Evolutionary conservation across 306 rosid genomes (phyloP).

Genomic region (Astragalus membranaceus): DNA sequence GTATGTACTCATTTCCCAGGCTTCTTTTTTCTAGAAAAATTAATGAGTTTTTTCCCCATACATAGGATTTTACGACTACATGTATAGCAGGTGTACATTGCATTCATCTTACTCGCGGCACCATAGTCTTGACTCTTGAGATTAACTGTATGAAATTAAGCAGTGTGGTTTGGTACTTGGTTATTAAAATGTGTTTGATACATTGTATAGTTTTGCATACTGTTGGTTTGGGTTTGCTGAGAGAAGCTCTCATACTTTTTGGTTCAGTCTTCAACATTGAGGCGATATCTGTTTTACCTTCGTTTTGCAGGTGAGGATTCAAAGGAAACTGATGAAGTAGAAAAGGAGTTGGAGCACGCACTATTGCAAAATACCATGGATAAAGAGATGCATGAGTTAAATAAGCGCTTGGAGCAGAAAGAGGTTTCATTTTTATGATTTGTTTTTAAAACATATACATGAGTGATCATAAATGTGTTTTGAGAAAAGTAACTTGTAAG

Average conservation of each 20-base stretch:
- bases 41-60: neutral
- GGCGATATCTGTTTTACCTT: neutral
- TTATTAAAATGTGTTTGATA: conserved; percentile 9
- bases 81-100: neutral
- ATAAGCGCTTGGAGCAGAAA: conserved; percentile 71
- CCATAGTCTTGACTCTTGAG: neutral
- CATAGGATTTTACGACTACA: neutral
- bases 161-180: neutral
- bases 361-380: conserved; percentile 62
- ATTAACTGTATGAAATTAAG: conserved; percentile 6
- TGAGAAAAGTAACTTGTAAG: neutral
- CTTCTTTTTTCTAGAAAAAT: neutral
- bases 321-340: conserved; percentile 49
- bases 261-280: conserved; percentile 23
- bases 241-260: neutral
- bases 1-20: neutral
- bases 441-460: neutral
- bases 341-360: conserved; percentile 67
- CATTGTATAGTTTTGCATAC: neutral
- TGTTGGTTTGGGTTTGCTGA: conserved; percentile 14
- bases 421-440: conserved; percentile 47
- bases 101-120: no score
- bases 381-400: conserved; percentile 65
- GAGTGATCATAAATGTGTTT: neutral
- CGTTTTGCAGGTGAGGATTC: conserved; percentile 45